Conservation (phyloP, 306 rosid genomes). For the Acmispon strigosus region DNA sequence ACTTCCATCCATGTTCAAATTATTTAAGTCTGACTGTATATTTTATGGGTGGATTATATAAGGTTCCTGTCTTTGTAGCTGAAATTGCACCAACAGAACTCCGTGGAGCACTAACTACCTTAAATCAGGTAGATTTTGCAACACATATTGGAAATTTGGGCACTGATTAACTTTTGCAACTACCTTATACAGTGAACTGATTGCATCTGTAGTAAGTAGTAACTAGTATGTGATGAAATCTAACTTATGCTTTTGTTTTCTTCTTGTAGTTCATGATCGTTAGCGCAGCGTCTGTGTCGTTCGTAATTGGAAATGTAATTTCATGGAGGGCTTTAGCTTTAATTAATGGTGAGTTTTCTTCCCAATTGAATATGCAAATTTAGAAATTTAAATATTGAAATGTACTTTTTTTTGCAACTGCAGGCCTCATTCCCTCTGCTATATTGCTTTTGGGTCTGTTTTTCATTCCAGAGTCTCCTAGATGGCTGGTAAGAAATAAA, state of each 20-base stretch:
- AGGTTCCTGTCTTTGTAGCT: constrained; percentile 88
- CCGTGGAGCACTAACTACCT: constrained; percentile 71
- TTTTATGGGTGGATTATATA: constrained; percentile 17
- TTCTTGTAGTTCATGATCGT: constrained; percentile 67
- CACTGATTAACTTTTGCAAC: too few relatives aligned
- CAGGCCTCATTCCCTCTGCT: constrained; percentile 76
- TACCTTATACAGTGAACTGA: too few relatives aligned
- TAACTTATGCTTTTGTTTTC: constrained; percentile 1
- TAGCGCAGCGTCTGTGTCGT: constrained; percentile 59
- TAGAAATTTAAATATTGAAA: background rate
- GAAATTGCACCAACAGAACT: constrained; percentile 91
- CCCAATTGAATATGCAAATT: background rate
- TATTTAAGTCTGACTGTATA: background rate
- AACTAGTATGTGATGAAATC: background rate
- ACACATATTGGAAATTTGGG: too few relatives aligned
- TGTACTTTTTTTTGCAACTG: constrained; percentile 35
- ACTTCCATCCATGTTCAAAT: too few relatives aligned
- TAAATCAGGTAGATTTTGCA: constrained; percentile 69
- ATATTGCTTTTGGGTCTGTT: constrained; percentile 72
- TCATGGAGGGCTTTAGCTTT: constrained; percentile 79
- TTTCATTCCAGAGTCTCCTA: constrained; percentile 93
- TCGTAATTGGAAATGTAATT: constrained; percentile 66
- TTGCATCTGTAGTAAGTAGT: background rate
- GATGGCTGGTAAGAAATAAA: constrained; percentile 77
- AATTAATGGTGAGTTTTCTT: constrained; percentile 42